These are phyloP conservation scores for Mucuna pruriens DNA, from an alignment of 306 rosid species.

Conservation along the genomic window DNA sequence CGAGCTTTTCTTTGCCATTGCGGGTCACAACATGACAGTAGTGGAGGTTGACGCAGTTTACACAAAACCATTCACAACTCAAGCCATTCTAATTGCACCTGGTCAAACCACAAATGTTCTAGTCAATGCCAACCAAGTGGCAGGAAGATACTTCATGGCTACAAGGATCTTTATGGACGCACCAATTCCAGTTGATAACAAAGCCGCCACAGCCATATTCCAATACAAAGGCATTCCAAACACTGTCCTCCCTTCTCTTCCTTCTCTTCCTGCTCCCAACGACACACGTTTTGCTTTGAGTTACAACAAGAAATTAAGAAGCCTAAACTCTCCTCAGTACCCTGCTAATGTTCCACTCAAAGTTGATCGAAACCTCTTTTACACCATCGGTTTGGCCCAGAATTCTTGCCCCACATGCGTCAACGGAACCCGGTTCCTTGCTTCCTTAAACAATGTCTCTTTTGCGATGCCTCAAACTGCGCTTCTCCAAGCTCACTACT, in stretches of 20 bases:
- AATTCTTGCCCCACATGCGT: conserved; percentile 69
- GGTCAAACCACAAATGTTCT: conserved; percentile 91
- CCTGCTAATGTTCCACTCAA: conserved; percentile 85
- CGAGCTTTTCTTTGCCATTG: conserved; percentile 77
- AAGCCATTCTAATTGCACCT: conserved; percentile 72
- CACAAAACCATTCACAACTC: conserved; percentile 79
- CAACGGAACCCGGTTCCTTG: conserved; percentile 76
- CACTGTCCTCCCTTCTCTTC: conserved; percentile 71
- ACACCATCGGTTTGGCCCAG: conserved; percentile 72
- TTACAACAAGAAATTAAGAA: conserved; percentile 60
- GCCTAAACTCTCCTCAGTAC: conserved; percentile 61
- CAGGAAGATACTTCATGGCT: conserved; percentile 73
- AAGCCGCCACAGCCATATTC: conserved; percentile 79
- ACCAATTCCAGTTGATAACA: conserved; percentile 69
- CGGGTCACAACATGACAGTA: conserved; percentile 78
- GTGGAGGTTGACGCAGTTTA: conserved; percentile 94
- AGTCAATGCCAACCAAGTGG: conserved; percentile 64
- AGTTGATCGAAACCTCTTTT: conserved; percentile 72
- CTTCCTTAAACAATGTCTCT: conserved; percentile 81
- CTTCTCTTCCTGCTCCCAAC: conserved; percentile 62
- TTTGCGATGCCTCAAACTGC: conserved; percentile 77
- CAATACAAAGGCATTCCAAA: conserved; percentile 76
- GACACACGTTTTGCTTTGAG: conserved; percentile 63
- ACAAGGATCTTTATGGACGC: conserved; percentile 77
- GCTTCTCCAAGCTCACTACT: conserved; percentile 88